Evolutionary conservation across 1,139 yeast genomes (phyloP), one percentile per base, ranked within the genome.

Genomic region (Candida labiduridarum): DNA sequence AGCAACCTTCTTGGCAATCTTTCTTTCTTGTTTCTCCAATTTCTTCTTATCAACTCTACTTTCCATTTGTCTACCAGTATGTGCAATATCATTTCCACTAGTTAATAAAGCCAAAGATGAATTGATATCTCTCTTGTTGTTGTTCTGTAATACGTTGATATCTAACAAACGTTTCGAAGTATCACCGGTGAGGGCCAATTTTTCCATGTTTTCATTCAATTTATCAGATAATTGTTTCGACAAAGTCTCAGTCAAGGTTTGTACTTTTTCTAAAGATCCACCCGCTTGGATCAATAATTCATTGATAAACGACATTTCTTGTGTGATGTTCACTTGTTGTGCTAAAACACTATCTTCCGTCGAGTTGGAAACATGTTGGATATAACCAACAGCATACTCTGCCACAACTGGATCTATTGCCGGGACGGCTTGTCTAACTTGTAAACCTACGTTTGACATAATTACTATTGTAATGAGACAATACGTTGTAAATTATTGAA

Each of bases 1-100:
- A 44, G 97, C 97, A 58, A 92, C 92, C 71, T 94, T 94, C 64
- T 94, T 91, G 36, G 97, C 97, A 67, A 94, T 92, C 76, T 94
- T 94, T 64, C 92, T 83, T 74, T 94, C 99, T 53, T 97, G 99
- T 71, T 94, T 94, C 66, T 92, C 97, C 65, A 94, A 82, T 70
- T 94, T 94, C 84, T 91, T 92, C 77, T 87, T 88, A 68, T 94
- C 99, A 46, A 94, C 99, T 64, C 96, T 83, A 50, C 95, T 85
- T 67, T 94, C 98, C 74, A 91, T 87, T 61, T 87, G 85, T 70
- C 97, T 82, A 47, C 97, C 97, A 0, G 96, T 80, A 58, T 92
- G 95, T 55, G 92, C 97, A 58, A 94, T 86, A 64, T 91, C 97
- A 54, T 83, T 82, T 27, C 87, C 80, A 25, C 91, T 91, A 59